These are phyloP conservation scores for Hippophae rhamnoides DNA, from an alignment of 306 rosid genomes.

Conservation along the genomic window DNA sequence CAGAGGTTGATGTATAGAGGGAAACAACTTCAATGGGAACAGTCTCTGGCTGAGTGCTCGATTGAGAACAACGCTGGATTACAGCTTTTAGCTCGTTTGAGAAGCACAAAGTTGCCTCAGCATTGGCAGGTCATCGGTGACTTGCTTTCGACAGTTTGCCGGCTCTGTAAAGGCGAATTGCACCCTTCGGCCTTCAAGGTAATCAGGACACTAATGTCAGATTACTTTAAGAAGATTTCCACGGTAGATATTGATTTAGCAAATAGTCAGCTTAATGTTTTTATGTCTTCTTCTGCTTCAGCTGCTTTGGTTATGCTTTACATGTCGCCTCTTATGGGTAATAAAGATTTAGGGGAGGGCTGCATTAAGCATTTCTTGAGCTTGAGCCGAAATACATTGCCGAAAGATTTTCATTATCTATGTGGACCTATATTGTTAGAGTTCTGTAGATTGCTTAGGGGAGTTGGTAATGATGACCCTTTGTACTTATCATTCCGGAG, in stretches of 20 bases:
- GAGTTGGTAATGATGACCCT: conserved; percentile 33
- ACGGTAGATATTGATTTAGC: conserved; percentile 25
- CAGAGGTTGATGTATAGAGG: conserved; percentile 55
- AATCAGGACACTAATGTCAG: conserved; percentile 26
- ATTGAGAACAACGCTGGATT: conserved; percentile 52
- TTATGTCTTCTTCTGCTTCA: conserved; percentile 35
- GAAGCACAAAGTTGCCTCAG: conserved; percentile 38
- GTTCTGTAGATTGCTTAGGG: conserved; percentile 56
- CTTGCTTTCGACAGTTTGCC: conserved; percentile 25
- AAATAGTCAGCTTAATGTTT: conserved; percentile 43
- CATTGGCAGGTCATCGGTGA: conserved; percentile 38
- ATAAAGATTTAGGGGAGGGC: conserved; percentile 30
- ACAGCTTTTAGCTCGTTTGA: conserved; percentile 51
- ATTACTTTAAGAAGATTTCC: conserved; percentile 18
- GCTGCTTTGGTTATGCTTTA: conserved; percentile 44
- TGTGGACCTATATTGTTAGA: conserved; percentile 41
- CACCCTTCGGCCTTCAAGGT: conserved; percentile 18
- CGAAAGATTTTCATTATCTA: conserved; percentile 24
- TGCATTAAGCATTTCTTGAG: conserved; percentile 38
- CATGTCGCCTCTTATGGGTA: conserved; percentile 26
- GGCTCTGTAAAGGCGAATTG: conserved; percentile 46
- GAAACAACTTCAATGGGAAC: conserved; percentile 49
- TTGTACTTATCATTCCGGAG: conserved; percentile 44
- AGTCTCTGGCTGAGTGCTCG: conserved; percentile 44
- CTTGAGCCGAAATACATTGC: conserved; percentile 10